These are phyloP conservation scores for Pythium dissimile DNA, from an alignment of 352 stramenopile species.

Conservation along the genomic window DNA sequence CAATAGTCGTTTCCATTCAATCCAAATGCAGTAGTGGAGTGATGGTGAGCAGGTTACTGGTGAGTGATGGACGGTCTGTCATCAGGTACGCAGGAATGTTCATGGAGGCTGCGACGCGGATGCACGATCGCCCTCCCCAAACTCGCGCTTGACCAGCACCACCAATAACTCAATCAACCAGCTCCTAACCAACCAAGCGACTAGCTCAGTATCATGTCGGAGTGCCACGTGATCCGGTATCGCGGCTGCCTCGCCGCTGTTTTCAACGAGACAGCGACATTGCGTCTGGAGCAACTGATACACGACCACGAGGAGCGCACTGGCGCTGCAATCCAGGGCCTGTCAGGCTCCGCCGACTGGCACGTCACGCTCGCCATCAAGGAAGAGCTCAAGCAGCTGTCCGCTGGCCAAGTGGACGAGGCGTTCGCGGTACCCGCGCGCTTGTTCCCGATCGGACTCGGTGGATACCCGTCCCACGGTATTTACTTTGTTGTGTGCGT, in stretches of 20 bases:
- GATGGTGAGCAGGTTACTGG: no score
- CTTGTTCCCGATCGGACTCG: constrained; percentile 44
- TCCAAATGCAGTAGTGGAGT: no score
- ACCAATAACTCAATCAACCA: not conserved
- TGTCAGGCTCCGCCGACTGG: constrained; percentile 26
- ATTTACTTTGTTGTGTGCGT: constrained; percentile 60
- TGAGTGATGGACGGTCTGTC: no score
- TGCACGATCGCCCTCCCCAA: no score
- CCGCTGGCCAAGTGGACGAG: constrained; percentile 24
- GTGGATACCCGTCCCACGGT: constrained; percentile 12
- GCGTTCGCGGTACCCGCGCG: constrained; percentile 22
- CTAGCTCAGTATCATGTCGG: no score
- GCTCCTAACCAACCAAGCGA: not conserved
- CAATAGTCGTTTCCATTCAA: no score
- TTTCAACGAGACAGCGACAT: not conserved
- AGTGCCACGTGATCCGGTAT: constrained; percentile 16
- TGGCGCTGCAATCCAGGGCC: not conserved
- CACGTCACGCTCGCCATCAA: constrained; percentile 65
- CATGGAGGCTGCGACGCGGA: no score
- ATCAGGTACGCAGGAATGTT: no score
- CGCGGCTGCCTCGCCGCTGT: constrained; percentile 21
- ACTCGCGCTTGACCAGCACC: no score
- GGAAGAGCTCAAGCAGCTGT: constrained; percentile 32
- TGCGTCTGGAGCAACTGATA: not conserved
- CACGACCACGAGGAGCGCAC: not conserved